Base-by-base conservation (phyloP, 345 rosid species). In the Boechera divaricarpa region DNA sequence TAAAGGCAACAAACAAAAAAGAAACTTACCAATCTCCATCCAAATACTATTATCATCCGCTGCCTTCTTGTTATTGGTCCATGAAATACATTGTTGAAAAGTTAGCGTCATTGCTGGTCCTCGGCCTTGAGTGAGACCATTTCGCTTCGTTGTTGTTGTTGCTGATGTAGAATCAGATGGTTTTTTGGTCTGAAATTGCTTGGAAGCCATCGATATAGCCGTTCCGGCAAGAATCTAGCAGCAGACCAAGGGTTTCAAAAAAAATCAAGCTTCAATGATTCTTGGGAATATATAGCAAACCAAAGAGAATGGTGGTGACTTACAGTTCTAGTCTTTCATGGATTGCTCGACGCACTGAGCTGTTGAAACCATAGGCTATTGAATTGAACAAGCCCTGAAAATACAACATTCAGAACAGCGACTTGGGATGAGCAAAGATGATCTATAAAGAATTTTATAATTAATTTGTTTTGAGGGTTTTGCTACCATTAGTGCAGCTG, bases 361-460 rank as follows among this genome's bases (percentile, higher is more conserved):
- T 81, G 79, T 94, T 94, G 75, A 91, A 83, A 60, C 98, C 98
- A 78, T 94, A 94, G 29, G 97, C 98, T 83, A 94, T 89, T 21
- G 98, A 89, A 86, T 94, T 94, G 85, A 90, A 94, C 66, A 94
- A 86, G 10, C 97, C 98, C 98, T 94, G 73, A 35, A 83, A 44
- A n/a, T 41, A 69, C 5, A 24, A 44, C 32, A 66, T 38, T 31
- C 33, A 67, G 26, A 58, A 71, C 2, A 32, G n/a, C 1, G 15
- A 16, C 7, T 39, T 36, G 51, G 55, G 42, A 52, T 57, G 67
- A 80, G 53, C 41, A 26, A 57, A 55, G 70, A 24, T 41, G 68
- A 28, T 62, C 10, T 26, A 5, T 41, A 39, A 13, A 60, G 16
- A 82, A 2, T 15, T 60, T 16, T 45, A 33, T 53, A 26, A 24